Percentiles rank a stretch among this genome's conserved stretches.
Conservation (phyloP, 1,139 yeast genomes). For the Yamadazyma spencermartinsiae region DNA sequence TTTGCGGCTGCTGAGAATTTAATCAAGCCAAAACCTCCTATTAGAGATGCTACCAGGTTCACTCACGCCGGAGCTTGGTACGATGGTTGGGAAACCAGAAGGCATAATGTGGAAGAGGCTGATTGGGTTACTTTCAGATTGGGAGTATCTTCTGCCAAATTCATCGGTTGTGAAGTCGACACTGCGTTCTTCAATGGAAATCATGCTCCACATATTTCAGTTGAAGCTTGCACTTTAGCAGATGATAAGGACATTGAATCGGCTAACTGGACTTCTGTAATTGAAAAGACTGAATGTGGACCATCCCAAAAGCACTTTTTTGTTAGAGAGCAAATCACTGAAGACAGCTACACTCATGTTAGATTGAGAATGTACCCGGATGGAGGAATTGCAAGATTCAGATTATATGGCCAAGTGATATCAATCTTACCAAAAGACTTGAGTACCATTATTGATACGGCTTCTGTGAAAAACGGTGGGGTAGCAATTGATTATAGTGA, state of each 20-base stretch:
- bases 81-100: conserved; percentile 97
- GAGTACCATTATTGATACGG: conserved; percentile 61
- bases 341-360: conserved; percentile 68
- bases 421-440: conserved; percentile 58
- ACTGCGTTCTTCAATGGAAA: conserved; percentile 93
- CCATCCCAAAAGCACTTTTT: conserved; percentile 87
- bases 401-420: conserved; percentile 76
- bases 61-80: conserved; percentile 93
- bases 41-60: conserved; percentile 77
- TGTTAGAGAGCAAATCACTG: conserved; percentile 58
- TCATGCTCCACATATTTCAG: conserved; percentile 87
- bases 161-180: conserved; percentile 85
- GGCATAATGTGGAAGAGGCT: conserved; percentile 81
- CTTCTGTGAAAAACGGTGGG: conserved; percentile 85
- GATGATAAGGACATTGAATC: conserved; percentile 33
- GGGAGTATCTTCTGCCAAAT: conserved; percentile 80
- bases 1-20: conserved; percentile 92
- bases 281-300: conserved; percentile 76
- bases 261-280: conserved; percentile 67
- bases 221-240: conserved; percentile 61
- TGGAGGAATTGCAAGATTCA: conserved; percentile 94
- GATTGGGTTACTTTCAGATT: conserved; percentile 84
- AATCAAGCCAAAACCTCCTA: conserved; percentile 75
- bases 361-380: conserved; percentile 92
- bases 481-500: conserved; percentile 81